Evolutionary conservation across 768 basidiomycete genomes (phyloP), one percentile per base, ranked within the genome.

Genomic region (Leucosporidium scottii): DNA sequence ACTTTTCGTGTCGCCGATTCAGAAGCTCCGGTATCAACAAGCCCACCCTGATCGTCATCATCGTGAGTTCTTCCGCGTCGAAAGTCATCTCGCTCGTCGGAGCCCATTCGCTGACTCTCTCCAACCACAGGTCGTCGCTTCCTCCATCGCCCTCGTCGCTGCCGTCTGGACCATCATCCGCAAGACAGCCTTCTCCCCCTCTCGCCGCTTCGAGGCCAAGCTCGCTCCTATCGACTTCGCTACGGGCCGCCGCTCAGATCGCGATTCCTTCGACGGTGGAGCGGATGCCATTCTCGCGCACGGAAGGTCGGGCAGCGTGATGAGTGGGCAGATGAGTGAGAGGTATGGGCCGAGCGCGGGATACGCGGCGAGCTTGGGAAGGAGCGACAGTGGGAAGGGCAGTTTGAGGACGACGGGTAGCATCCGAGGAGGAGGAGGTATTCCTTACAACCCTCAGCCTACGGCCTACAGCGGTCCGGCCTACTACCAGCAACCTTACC

Each of bases 91-190:
- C 39, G 3, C 39, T 13, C 34, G 34, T 5, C 34, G 6, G 39
- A 44, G 39, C 39, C 8, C 39, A 2, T 15, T 44, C 39, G 39
- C 39, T 44, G 39, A 44, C 39, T 13, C 39, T 44, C 39, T 44
- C 39, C 39, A 44, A 44, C 34, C 34, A 44, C 39, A 44, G 39
- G 83, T 84, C 60, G 81, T 89, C 61, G 91, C 84, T 6, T 82
- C 86, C 9, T 85, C 82, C 56, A 73, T 91, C 53, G 91, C 85
- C 61, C 87, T 83, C 36, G 76, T 87, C 61, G 83, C 83, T 65
- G 85, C 91, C 73, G 81, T 87, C 70, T 93, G 91, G 91, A 93
- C 90, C 58, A 79, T 91, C 75, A 88, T 92, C 82, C 87, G 91
- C 81, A 58, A 58, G 57, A 39, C 39, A 36, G 6, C 36, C 27